Conservation (phyloP, 2,329 filamentous ascomycete species). For the Ceratocystiopsis brevicomis region DNA sequence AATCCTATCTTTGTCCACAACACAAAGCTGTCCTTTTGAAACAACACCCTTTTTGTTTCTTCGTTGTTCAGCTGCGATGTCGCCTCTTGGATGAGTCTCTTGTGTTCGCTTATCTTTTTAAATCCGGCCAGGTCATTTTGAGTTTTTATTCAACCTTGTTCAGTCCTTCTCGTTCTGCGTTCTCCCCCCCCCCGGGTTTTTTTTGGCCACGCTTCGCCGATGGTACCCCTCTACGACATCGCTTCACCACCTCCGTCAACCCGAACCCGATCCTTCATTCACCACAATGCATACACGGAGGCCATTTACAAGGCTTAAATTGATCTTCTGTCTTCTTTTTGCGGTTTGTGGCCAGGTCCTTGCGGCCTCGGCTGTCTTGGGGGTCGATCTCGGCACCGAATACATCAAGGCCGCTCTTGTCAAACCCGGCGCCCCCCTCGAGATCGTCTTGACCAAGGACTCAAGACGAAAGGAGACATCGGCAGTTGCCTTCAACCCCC, state of each 20-base stretch:
- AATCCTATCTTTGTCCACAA: slow-evolving; percentile 3
- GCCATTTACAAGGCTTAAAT: no score
- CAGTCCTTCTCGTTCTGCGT: not conserved
- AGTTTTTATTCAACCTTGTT: not conserved
- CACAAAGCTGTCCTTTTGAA: slow-evolving; percentile 6
- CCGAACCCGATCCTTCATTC: no score
- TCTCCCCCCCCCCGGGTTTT: not conserved
- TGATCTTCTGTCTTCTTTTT: slow-evolving; percentile 21
- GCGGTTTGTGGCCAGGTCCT: slow-evolving; percentile 29
- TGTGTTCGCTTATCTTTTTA: not conserved
- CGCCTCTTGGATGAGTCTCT: no score
- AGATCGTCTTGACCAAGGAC: slow-evolving; percentile 95
- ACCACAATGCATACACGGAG: no score
- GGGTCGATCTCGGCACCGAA: slow-evolving; percentile 85
- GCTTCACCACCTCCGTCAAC: no score
- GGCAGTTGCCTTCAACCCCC: slow-evolving; percentile 83
- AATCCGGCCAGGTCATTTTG: slow-evolving; percentile 3
- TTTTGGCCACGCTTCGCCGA: not conserved
- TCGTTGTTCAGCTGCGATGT: no score
- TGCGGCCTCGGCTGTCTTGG: slow-evolving; percentile 56
- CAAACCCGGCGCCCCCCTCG: slow-evolving; percentile 89
- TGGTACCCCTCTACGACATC: no score
- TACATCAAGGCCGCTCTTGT: slow-evolving; percentile 94
- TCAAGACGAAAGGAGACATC: slow-evolving; percentile 89
- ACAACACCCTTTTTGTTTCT: no score